Evolutionary conservation across 306 rosid species (phyloP), one percentile per base, ranked within the genome.

Genomic region (Vachellia pachyceras): DNA sequence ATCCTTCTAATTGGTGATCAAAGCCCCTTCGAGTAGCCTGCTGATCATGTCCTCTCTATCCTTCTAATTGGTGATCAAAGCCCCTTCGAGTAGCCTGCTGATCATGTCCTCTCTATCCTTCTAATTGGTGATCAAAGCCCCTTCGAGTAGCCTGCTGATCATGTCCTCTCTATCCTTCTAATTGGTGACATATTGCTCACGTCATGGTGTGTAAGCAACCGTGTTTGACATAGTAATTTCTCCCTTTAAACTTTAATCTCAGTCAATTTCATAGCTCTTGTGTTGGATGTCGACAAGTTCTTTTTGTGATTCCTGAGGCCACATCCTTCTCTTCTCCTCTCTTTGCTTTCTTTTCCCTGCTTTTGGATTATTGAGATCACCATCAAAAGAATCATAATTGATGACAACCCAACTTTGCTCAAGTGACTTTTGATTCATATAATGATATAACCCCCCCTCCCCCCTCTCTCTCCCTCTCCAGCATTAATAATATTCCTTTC

Each of bases 261-360:
- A 84, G 79, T 80, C 81, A 83, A 63, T 77, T 82, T 20, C 84
- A 77, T 72, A 80, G 86, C 88, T 88, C 89, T 22, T 20, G 23
- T 54, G 60, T 54, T 54, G 84, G 93, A 90, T 75, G 87, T 83
- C 79, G 97, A 90, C 93, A 88, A 87, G 90, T 90, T 82, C 93
- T 86, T 94, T 91, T 75, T 76, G 79, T 78, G 98, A 94, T 91
- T 91, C 95, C 92, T 84, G 80, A 85, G 97, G 97, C n/a, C 89
- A 90, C 88, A 88, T 88, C 91, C 92, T 83, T 90, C 93, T 89
- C 91, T 85, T 83, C 89, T n/a, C n/a, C n/a, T 10, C 39, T n/a
- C 25, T 11, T 4, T 60, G 17, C 22, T 15, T 58, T 86, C 85
- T 90, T 83, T 88, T 86, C 82, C 57, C 76, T 83, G 83, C 88